Base-by-base conservation (phyloP, 2,329 filamentous ascomycete genomes). In the Xylogone sp. region DNA sequence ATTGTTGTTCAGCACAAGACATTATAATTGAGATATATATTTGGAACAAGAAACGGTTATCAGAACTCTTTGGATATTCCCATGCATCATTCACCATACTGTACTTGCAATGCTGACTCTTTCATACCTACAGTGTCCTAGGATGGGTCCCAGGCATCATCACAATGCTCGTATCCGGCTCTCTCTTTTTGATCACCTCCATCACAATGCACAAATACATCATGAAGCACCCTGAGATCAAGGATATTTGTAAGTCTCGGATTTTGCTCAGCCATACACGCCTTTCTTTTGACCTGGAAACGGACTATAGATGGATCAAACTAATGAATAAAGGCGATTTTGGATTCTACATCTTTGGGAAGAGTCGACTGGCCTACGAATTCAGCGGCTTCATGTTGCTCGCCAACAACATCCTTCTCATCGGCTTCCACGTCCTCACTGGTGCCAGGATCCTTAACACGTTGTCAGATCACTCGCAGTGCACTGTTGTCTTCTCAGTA, bases 121-220 rank as follows among this genome's bases (percentile, higher is more conserved):
- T 19, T 54, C 20, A 48, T 51, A 24, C 24, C 10, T 49, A 19
- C 43, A 69, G 66, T 42, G 72, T 75, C n/a, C 57, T 75, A 7
- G 72, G 72, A 46, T 75, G 72, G 71, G 71, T 74, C 19, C 71
- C 72, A 2, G 71, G 72, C 5, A 69, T 75, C 42, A 69, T 75
- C 51, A 74, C 71, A 31, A 76, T 76, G 73, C 53, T 76, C 12
- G 56, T 70, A 5, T 69, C 71, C 10, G 72, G 72, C 22, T 56
- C 69, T 3, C 59, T 77, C 2, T 77, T 77, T 65, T 77, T 70
- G 70, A 71, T 76, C 50, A 77, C 75, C 10, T 75, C 71, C 10
- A 70, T 76, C 24, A 77, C 75, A 19, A 76, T 78, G 73, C 72
- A 75, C 64, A 71, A 72, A 50, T 78, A 68, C 59, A 77, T 77